phyloP scores from a whole-genome alignment of 495 filamentous ascomycete genomes.

The Lepidopterella palustris region DNA sequence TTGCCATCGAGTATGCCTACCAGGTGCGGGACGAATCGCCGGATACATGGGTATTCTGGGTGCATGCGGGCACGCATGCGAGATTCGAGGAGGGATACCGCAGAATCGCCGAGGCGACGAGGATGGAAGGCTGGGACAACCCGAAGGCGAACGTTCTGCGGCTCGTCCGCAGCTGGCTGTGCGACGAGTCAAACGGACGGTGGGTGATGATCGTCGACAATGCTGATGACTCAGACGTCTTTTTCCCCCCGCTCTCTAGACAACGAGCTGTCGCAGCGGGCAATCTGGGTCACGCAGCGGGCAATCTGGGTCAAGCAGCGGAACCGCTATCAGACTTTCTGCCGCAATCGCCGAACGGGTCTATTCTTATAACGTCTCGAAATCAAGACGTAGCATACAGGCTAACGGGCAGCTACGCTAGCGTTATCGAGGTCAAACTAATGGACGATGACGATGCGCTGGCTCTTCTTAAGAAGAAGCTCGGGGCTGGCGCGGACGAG shows the following conservation, averaged over 20 bases:
- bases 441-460: neutral
- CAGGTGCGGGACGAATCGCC: neutral
- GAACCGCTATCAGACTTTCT: neutral
- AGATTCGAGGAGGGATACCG: conserved; percentile 4
- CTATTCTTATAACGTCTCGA: neutral
- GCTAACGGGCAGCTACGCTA: neutral
- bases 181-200: conserved; percentile 2
- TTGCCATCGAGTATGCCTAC: neutral
- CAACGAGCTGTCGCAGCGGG: neutral
- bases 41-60: neutral
- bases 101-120: neutral
- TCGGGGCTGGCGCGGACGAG: no score
- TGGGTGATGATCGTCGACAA: conserved; percentile 3
- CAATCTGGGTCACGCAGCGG: neutral
- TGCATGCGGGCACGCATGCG: neutral
- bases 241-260: neutral
- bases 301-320: neutral
- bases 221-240: conserved; percentile 1
- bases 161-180: conserved; percentile 3
- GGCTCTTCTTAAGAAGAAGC: no score
- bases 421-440: neutral
- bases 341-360: neutral
- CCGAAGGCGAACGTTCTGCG: neutral
- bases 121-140: conserved; percentile 1
- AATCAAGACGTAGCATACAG: neutral